Base-by-base conservation (phyloP, 306 rosid species). In the Lagenaria siceraria region DNA sequence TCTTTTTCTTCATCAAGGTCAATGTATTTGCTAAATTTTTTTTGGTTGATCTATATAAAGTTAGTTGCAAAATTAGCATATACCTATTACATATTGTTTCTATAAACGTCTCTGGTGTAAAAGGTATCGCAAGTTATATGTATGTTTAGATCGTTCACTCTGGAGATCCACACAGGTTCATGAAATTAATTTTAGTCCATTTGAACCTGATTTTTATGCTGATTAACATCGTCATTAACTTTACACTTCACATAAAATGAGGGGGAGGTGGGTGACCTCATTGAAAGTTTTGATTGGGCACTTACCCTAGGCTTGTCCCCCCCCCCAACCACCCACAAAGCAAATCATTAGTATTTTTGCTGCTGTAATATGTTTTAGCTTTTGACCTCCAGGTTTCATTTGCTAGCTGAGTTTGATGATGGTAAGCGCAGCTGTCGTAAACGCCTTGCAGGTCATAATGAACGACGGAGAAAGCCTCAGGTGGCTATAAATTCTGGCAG, bases 351-450 rank as follows among this genome's bases (percentile, higher is more conserved):
- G 80, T 60, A 60, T 63, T 70, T 2, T 74, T 56, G 68, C 56
- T 77, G 73, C 74, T 82, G 66, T 83, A 74, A 81, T 29, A 82
- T 77, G 84, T 82, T 33, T 77, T 35, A 80, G 46, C 81, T 77
- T 76, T 78, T 86, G 78, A 70, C 89, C 31, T 73, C 48, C 77
- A 93, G 98, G 88, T 93, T 93, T 81, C 98, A 93, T 81, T 87
- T 90, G 93, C 88, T 93, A 85, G 87, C 84, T 81, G 98, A 90
- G 80, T 93, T 93, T 83, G 98, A 93, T 83, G 93, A 89, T 83
- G 95, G 96, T 36, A 93, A 93, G 92, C 93, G 98, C 38, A 93
- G 98, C 85, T 93, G 98, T 80, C 95, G 97, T 18, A 93, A 85
- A 83, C 95, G 98, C 81, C 97, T 93, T 75, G 95, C 97, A 38